Base-by-base conservation (phyloP, 805 yeast species). In the Cyberlindnera mississippiensis region DNA sequence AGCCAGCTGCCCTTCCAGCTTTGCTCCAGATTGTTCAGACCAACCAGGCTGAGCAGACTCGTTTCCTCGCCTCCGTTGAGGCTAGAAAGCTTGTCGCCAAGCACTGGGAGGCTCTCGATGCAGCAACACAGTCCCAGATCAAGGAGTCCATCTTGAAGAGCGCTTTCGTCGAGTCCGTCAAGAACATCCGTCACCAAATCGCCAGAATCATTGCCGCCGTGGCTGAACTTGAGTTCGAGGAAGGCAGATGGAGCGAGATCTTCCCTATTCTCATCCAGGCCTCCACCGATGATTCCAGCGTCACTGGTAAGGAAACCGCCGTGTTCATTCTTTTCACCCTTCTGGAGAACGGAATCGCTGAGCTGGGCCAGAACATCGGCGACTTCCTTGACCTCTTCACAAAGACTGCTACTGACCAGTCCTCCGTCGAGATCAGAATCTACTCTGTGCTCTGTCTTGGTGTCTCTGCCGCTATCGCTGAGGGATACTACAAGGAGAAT, bases 31-130 rank as follows among this genome's bases (percentile, higher is more conserved):
- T 93, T 46, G 72, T 88, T 58, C 89, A 85, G 64, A 73, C 71
- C 51, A 80, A 82, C 52, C 66, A 73, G 31, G 81, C 81, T 55
- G 82, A 76, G 50, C 85, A 85, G 56, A 62, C 90, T 53, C 84
- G 86, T 57, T 96, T 89, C 65, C 73, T 93, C 48, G 95, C 97
- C n/a, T 95, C 96, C 48, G 96, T 93, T 49, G 99, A 93, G 69
- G 88, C 90, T 31, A 80, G 96, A 67, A 93, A 93, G 64, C 76
- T 85, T 59, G 78, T 90, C 30, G 59, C 72, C 40, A 70, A 73
- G 50, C 80, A 79, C 58, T 93, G 98, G 98, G 62, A 55, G 18
- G 22, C 51, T 11, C 28, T 63, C 17, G 72, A 68, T 51, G 77
- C 62, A 17, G 48, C 69, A 7, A 59, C 75, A 41, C 80, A 81